These are phyloP conservation scores for Tricholoma flavovirens DNA, from an alignment of 768 basidiomycete species.

Conservation along the genomic window DNA sequence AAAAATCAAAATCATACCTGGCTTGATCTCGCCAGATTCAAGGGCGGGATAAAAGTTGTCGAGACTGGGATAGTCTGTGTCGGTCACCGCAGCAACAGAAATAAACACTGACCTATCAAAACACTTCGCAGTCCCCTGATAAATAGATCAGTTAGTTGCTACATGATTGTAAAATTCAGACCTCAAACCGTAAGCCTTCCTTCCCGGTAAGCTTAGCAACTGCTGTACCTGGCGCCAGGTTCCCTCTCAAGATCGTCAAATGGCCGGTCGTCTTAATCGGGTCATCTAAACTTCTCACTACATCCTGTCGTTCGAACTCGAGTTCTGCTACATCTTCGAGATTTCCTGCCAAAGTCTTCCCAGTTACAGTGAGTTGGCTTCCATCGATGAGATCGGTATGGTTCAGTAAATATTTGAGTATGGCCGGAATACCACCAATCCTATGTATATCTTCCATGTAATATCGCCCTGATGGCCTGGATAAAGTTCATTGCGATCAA, in stretches of 20 bases:
- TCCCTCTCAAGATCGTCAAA: slow-evolving; percentile 83
- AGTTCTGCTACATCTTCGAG: slow-evolving; percentile 70
- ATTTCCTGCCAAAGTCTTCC: slow-evolving; percentile 86
- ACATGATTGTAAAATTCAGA: slow-evolving; percentile 20
- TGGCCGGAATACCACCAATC: slow-evolving; percentile 78
- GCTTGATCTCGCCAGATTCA: slow-evolving; percentile 65
- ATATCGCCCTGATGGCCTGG: slow-evolving; percentile 77
- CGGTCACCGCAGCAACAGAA: not conserved
- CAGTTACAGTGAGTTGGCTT: slow-evolving; percentile 82
- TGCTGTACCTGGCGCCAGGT: slow-evolving; percentile 78
- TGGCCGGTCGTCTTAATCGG: slow-evolving; percentile 89
- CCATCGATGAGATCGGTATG: slow-evolving; percentile 78
- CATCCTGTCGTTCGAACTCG: slow-evolving; percentile 68
- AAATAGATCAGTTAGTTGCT: slow-evolving; percentile 2
- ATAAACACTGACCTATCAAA: slow-evolving; percentile 53
- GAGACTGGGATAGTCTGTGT: slow-evolving; percentile 33
- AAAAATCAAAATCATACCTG: slow-evolving; percentile 74
- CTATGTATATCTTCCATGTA: slow-evolving; percentile 89
- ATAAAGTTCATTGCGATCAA: slow-evolving; percentile 2
- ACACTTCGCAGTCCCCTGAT: slow-evolving; percentile 67
- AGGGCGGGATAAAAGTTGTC: slow-evolving; percentile 71
- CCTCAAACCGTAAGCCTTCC: slow-evolving; percentile 82
- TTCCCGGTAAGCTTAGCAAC: slow-evolving; percentile 95
- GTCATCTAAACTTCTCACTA: slow-evolving; percentile 64
- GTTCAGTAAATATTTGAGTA: slow-evolving; percentile 79